Evolutionary conservation across 306 rosid genomes (phyloP), one percentile per base, ranked within the genome.

Genomic region (Prunus davidiana): DNA sequence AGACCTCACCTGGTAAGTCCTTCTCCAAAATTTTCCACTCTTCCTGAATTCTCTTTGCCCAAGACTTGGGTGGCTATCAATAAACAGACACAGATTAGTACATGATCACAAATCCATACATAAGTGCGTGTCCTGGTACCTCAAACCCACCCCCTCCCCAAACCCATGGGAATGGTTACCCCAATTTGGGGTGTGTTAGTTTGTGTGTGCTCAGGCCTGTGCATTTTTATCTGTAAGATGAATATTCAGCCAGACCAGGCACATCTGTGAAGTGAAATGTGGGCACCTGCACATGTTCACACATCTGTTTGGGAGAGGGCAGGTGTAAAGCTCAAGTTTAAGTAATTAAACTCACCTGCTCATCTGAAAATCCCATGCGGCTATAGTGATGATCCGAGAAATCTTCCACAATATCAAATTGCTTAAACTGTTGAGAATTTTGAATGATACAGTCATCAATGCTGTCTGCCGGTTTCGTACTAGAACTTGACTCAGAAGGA

Each of bases 1-100:
- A 63, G 14, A 69, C 75, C 81, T 82, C 67, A 89, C 97, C 97
- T 4, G 97, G 97, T 82, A 92, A 83, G 82, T 81, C 84, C 67
- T 84, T 88, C 84, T 88, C 88, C 82, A 92, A 82, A 51, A 87
- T 88, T 76, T 90, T 88, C 97, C 97, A 92, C 78, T 92, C 97
- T 15, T 88, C 97, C 83, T 85, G 97, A 66, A 92, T 81, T 82
- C 76, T 85, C 82, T 92, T 92, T 2, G 90, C 89, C 97, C 97
- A 92, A 57, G 86, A 82, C 88, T 85, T 89, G 43, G 81, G 83
- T 51, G 87, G 80, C 95, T 88, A 80, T 71, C 45, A 76, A 61
- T 19, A 67, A 71, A 61, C 67, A 62, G 49, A 77, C 46, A 71
- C 4, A 67, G 20, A 56, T 32, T 46, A 72, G 67, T 45, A 55